Evolutionary conservation across 2,329 filamentous ascomycete genomes (phyloP), one percentile per base, ranked within the genome.

Genomic region (Camptophora hylomeconis): DNA sequence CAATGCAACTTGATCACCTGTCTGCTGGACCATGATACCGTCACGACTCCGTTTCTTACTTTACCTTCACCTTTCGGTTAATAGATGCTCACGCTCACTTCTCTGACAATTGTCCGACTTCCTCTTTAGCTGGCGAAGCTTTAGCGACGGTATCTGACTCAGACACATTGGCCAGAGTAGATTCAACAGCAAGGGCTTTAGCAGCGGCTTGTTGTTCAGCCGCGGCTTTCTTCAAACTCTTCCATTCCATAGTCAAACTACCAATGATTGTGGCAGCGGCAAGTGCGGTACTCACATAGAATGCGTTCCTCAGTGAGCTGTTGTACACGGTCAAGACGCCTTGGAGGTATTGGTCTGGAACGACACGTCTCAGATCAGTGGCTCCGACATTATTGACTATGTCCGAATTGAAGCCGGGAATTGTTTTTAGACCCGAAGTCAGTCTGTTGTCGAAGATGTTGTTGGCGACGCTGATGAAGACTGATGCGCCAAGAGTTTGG

Each of bases 291-390:
- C 61, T 65, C 6, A 80, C 67, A 36, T 69, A 66, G 45, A 77
- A 81, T 1, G 65, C 65, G 33, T 63, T 53, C 2, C 62, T 61
- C 20, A 82, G 50, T 0, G 73, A 60, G 14, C 57, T 48, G 45
- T 80, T 80, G 53, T 82, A 82, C 0, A 73, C 75, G 0, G 56
- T 38, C 2, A 74, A 56, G 6, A 84, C 73, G 1, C 57, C 53
- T 2, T 49, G 45, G 4, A 75, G 48, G 33, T 61, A 67, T 35
- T 69, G 42, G 0, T 51, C 39, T 0, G 64, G 56, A 15, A 81
- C 67, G 2, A 57, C 47, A 0, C 55, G 46, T 35, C 66, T 63
- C 13, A 86, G 57, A 25, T 37, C 38, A 3, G 40, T 41, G 8
- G 40, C 37, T 18, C 42, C 42, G 9, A 36, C 27, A 16, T 39